Percentiles rank a stretch among this genome's conserved stretches.
phyloP scores from a whole-genome alignment of 2,329 filamentous ascomycete genomes.

The Sporothrix protearum region DNA sequence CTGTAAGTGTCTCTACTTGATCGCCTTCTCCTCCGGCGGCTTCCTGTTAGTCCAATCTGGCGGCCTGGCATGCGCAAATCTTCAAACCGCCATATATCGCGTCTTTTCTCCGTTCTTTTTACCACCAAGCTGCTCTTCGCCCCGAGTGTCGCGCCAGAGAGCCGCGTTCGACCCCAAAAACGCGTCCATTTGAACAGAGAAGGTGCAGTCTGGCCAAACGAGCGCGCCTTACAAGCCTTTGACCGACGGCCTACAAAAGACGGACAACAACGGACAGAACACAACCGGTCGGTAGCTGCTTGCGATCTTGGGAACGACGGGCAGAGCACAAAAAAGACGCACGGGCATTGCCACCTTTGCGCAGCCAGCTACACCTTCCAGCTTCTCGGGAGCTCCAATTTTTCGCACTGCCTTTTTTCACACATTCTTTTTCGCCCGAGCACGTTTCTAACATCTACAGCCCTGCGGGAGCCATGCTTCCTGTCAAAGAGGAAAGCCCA shows the following conservation, averaged over 20 bases:
- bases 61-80: neutral
- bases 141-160: neutral
- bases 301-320: neutral
- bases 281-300: neutral
- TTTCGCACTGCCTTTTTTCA: neutral
- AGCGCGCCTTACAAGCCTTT: neutral
- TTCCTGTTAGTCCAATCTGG: neutral
- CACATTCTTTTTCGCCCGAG: neutral
- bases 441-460: constrained; percentile 26
- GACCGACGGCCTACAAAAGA: neutral
- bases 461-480: constrained; percentile 16
- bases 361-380: neutral
- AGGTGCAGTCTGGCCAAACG: neutral
- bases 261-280: neutral
- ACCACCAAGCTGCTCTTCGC: neutral
- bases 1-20: constrained; percentile 6
- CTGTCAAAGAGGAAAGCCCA: constrained; percentile 28
- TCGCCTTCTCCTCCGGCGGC: neutral
- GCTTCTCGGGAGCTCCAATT: neutral
- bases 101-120: neutral
- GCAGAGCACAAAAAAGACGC: constrained; percentile 2
- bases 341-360: neutral
- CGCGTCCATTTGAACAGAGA: neutral
- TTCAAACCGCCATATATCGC: neutral
- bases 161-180: neutral